Evolutionary conservation across 768 basidiomycete genomes (phyloP).

Genomic region (Russula emetica): DNA sequence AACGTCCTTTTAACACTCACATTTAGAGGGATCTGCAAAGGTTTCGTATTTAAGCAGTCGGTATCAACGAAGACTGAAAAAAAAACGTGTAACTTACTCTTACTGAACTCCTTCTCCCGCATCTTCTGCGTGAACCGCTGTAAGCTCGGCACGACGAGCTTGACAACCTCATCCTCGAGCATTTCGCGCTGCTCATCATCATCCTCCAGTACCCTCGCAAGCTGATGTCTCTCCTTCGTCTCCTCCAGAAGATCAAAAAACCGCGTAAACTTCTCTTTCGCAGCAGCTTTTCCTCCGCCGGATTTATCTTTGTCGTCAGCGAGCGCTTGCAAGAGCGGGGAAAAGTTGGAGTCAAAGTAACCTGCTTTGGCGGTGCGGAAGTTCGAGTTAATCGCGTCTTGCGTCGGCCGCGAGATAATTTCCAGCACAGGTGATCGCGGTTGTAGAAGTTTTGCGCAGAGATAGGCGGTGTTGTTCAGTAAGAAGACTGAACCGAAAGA

Average conservation of each 20-base stretch:
- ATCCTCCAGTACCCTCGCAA: conserved; percentile 66
- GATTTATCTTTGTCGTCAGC: conserved; percentile 46
- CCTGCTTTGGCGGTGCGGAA: conserved; percentile 79
- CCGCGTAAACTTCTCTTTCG: conserved; percentile 77
- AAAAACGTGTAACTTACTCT: conserved; percentile 48
- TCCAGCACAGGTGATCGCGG: conserved; percentile 46
- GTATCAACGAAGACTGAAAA: background rate
- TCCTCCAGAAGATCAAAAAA: conserved; percentile 83
- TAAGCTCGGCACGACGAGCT: conserved; percentile 70
- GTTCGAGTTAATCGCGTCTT: conserved; percentile 60
- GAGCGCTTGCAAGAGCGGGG: conserved; percentile 64
- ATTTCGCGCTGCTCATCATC: conserved; percentile 56
- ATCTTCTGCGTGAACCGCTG: conserved; percentile 72
- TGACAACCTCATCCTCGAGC: conserved; percentile 69
- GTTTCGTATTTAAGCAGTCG: conserved; percentile 6
- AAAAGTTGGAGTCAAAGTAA: conserved; percentile 81
- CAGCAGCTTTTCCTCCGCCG: conserved; percentile 46
- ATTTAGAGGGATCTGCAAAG: conserved; percentile 64
- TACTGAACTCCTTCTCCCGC: conserved; percentile 78
- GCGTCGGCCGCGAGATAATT: conserved; percentile 57
- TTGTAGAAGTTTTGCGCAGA: conserved; percentile 55
- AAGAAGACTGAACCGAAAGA: conserved; percentile 72
- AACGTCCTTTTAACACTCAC: conserved; percentile 37
- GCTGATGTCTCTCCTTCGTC: conserved; percentile 66
- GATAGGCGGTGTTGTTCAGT: conserved; percentile 72